Evolutionary conservation across 2,329 filamentous ascomycete species (phyloP), one percentile per base, ranked within the genome.

Genomic region (Fusarium pseudocircinatum): DNA sequence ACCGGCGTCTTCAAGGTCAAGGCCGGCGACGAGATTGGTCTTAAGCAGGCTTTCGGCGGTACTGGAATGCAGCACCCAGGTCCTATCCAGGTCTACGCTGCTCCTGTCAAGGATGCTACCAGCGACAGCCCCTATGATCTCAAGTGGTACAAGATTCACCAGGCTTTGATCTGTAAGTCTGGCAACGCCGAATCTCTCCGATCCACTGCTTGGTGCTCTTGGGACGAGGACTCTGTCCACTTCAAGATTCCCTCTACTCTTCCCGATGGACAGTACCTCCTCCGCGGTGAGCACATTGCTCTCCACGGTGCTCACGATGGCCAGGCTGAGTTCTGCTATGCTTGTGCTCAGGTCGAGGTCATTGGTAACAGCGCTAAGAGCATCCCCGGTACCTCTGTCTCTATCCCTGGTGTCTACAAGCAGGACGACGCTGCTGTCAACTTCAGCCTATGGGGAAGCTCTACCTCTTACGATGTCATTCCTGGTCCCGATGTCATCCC

Each of bases 271-370:
- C 44, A 70, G 49, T 75, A 75, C 22, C 69, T 75, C 9, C 16
- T 75, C 60, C 72, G 72, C 9, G 72, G 61, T 39, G 72, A 75
- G 49, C 72, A 75, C 28, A 75, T 75, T 20, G 72, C 26, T 47
- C 72, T 75, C 2, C 72, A 75, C 39, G 72, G 72, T 20, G 72
- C 72, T 18, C 72, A 75, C 32, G 50, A 4, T 4, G 72, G 72
- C 6, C 18, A 75, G 52, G 72, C 72, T 13, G 72, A 75, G 60
- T 75, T 75, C 36, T 75, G 60, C 62, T 75, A 74, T 28, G 72
- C 72, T 22, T 75, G 72, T 15, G 72, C 72, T 4, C 72, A 75
- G 28, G n/a, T 75, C 1, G 57, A 73, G 50, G 63, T 75, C 12
- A 30, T 65, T n/a, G 72, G 72, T 6, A 67, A 67, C 61, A 67